These are phyloP conservation scores for Brassica carinata DNA, from an alignment of 345 rosid species.

Conservation along the genomic window DNA sequence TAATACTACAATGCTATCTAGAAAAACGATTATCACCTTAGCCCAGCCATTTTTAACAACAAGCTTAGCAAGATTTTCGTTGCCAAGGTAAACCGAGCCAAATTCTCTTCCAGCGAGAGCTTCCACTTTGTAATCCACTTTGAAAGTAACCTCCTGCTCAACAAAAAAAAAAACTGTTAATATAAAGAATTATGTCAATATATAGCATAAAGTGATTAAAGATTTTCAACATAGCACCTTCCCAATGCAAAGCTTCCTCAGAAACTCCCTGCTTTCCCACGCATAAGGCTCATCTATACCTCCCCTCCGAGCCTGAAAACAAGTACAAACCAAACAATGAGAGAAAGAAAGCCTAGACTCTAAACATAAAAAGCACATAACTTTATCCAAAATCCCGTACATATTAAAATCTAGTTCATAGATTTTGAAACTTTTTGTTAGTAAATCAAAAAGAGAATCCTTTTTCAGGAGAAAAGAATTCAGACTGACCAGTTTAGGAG, in stretches of 20 bases:
- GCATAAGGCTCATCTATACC: conserved; percentile 92
- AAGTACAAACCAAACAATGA: conserved; percentile 21
- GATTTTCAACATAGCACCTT: conserved; percentile 53
- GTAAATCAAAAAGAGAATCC: neutral
- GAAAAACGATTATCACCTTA: conserved; percentile 52
- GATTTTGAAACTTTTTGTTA: neutral
- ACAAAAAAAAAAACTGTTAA: neutral
- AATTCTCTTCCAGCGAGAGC: conserved; percentile 75
- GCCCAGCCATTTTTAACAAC: conserved; percentile 92
- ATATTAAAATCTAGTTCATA: neutral
- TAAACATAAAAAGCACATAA: neutral
- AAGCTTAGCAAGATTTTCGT: conserved; percentile 70
- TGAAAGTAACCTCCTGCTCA: conserved; percentile 83
- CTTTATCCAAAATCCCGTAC: neutral
- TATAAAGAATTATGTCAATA: neutral
- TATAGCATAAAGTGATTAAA: neutral
- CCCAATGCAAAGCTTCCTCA: conserved; percentile 96
- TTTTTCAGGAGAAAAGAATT: neutral
- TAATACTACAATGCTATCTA: conserved; percentile 38
- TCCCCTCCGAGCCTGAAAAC: conserved; percentile 75
- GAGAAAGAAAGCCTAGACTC: conserved; percentile 6
- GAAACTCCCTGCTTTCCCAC: conserved; percentile 89
- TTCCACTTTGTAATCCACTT: conserved; percentile 73
- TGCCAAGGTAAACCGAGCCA: conserved; percentile 85
- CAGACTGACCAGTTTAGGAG: conserved; percentile 71